Conservation (phyloP, 2,329 filamentous ascomycete genomes). For the Pseudopithomyces maydicus region DNA sequence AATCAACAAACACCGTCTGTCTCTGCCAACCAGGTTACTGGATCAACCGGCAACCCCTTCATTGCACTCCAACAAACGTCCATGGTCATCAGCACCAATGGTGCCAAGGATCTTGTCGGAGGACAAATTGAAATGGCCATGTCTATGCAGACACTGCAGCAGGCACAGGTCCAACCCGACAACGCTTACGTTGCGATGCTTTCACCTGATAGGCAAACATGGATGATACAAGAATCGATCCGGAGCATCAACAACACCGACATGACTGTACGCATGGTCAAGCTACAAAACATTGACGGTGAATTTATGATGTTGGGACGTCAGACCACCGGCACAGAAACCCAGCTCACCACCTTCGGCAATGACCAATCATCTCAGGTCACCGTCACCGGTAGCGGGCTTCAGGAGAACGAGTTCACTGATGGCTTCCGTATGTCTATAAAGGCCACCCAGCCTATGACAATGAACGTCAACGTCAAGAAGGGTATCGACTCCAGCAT, state of each 20-base stretch:
- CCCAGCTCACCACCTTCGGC: constrained; percentile 39
- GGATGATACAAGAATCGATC: constrained; percentile 46
- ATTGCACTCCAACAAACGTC: constrained; percentile 39
- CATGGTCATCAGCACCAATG: constrained; percentile 43
- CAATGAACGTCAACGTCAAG: constrained; percentile 43
- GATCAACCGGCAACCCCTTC: constrained; percentile 44
- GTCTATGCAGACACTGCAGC: constrained; percentile 33
- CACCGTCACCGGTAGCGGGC: constrained; percentile 39
- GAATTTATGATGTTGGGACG: constrained; percentile 47
- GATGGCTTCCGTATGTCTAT: constrained; percentile 46
- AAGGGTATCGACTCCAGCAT: constrained; percentile 40
- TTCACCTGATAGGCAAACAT: constrained; percentile 43
- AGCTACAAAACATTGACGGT: constrained; percentile 41
- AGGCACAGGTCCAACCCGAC: constrained; percentile 35
- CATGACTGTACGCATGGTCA: constrained; percentile 44
- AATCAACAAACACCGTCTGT: constrained; percentile 45
- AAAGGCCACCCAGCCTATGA: constrained; percentile 42
- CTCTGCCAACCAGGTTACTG: constrained; percentile 43
- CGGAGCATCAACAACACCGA: constrained; percentile 44
- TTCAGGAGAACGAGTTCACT: constrained; percentile 46
- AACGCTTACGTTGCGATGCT: constrained; percentile 45
- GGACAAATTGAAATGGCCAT: constrained; percentile 44
- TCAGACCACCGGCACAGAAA: constrained; percentile 42
- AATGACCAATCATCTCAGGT: constrained; percentile 30
- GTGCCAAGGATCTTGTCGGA: constrained; percentile 42